Evolutionary conservation across 768 basidiomycete genomes (phyloP), one percentile per base, ranked within the genome.

Genomic region (Panaeolus papilionaceus): DNA sequence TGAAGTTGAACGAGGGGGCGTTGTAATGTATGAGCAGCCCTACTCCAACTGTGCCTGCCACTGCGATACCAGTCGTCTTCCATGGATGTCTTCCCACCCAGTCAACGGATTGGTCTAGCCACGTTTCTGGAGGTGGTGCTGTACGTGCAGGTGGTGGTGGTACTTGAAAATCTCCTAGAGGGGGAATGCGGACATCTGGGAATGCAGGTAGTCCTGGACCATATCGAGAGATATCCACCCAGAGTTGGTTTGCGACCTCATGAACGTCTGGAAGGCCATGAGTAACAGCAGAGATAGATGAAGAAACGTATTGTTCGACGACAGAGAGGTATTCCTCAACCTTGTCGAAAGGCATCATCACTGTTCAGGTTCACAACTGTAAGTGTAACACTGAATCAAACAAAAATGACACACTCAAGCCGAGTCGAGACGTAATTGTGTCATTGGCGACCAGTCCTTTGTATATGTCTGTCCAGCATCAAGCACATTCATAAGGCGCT

Each of bases 151-250:
- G 92, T 0, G 82, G 81, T 2, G 83, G 83, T 5, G 83, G 83
- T 3, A 94, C 85, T 68, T 92, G 86, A 71, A 93, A 92, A 71
- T 88, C 85, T 10, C 91, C 90, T 1, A 93, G 84, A 40, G 84
- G 84, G 18, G 91, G 89, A 58, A 92, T 79, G 71, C 80, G 85
- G 64, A 85, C 78, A 12, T 84, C 83, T 44, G 82, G 83, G 67
- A 87, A 82, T 20, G 82, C 76, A 20, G 86, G 84, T 71, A 93
- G 83, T 54, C 86, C 84, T 18, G 91, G 92, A 26, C 94, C 93
- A 75, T 92, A 94, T 66, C 94, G 89, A 61, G 91, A 85, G 68
- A 95, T 87, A 74, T 95, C 93, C 26, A 87, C 78, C 91, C 92
- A 94, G 66, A 94, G 81, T 28, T 88, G 85, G 70, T 91, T 85